Evolutionary conservation across 1,284 basidiomycete species (phyloP).

Genomic region (Cryptococcus sp.): DNA sequence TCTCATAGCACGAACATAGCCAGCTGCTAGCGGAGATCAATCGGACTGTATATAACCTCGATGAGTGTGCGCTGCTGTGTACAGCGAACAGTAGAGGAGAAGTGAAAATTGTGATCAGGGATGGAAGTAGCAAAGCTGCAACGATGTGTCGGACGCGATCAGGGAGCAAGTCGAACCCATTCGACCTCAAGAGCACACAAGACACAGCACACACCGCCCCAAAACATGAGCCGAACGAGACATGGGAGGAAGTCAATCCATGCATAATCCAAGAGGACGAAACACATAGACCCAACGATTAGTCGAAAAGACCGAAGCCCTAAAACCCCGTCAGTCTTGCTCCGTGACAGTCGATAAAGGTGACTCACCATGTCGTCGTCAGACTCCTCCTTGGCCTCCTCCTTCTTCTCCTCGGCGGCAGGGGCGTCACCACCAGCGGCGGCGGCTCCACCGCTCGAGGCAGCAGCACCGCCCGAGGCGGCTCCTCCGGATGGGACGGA

Average conservation of each 20-base stretch:
- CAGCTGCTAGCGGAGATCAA: too few relatives aligned
- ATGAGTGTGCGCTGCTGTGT: too few relatives aligned
- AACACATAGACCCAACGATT: constrained; percentile 40
- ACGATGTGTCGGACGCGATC: too few relatives aligned
- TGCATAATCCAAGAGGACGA: not conserved
- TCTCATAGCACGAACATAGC: too few relatives aligned
- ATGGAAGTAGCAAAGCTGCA: too few relatives aligned
- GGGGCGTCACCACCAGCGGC: constrained; percentile 60
- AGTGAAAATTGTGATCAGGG: too few relatives aligned
- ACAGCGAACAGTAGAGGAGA: too few relatives aligned
- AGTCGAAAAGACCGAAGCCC: constrained; percentile 91
- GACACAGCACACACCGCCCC: not conserved
- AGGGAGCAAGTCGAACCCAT: too few relatives aligned
- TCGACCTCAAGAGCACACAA: not conserved
- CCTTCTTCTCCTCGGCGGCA: constrained; percentile 58
- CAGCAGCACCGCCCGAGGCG: constrained; percentile 39
- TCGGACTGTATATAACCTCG: too few relatives aligned
- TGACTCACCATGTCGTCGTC: constrained; percentile 48
- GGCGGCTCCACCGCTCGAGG: constrained; percentile 50
- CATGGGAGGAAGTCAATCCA: constrained; percentile 1
- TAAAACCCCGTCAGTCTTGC: not conserved
- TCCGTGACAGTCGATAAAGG: constrained; percentile 36
- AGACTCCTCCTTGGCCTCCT: constrained; percentile 53
- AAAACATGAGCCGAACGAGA: not conserved
- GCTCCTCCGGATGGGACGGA: constrained; percentile 61